Evolutionary conservation across 2,329 filamentous ascomycete species (phyloP).

Genomic region (Xylariaceae sp.): DNA sequence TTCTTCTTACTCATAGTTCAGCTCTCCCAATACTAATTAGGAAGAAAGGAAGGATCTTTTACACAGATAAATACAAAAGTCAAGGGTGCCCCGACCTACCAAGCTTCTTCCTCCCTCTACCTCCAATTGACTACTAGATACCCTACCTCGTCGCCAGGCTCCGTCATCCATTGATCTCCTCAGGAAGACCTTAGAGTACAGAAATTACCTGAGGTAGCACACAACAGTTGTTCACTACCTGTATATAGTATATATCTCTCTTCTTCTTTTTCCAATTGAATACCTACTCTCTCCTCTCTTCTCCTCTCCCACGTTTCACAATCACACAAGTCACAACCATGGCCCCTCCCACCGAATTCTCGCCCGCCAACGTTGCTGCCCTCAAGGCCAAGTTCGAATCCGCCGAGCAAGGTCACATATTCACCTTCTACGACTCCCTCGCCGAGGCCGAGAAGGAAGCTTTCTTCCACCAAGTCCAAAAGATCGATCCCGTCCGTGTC

Average conservation of each 20-base stretch:
- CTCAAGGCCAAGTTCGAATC: constrained; percentile 70
- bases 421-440: constrained; percentile 83
- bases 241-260: not conserved
- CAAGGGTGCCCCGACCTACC: too few species aligned
- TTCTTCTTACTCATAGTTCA: too few species aligned
- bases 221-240: too few species aligned
- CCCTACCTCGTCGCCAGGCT: too few species aligned
- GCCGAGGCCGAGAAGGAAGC: constrained; percentile 66
- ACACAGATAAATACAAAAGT: too few species aligned
- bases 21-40: too few species aligned
- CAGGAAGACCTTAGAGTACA: not conserved
- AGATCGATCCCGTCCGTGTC: constrained; percentile 81
- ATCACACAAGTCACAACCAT: constrained; percentile 17
- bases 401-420: constrained; percentile 76
- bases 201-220: too few species aligned
- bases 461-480: constrained; percentile 76
- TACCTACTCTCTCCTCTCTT: not conserved
- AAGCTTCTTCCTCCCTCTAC: too few species aligned
- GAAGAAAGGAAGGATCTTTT: too few species aligned
- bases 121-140: too few species aligned
- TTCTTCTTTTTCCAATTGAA: not conserved
- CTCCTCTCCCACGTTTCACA: not conserved
- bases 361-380: constrained; percentile 60
- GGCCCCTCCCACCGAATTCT: constrained; percentile 48
- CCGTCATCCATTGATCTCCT: not conserved